Conservation (phyloP, 371 early-diverging fungal species). For the Mortierella sp. region DNA sequence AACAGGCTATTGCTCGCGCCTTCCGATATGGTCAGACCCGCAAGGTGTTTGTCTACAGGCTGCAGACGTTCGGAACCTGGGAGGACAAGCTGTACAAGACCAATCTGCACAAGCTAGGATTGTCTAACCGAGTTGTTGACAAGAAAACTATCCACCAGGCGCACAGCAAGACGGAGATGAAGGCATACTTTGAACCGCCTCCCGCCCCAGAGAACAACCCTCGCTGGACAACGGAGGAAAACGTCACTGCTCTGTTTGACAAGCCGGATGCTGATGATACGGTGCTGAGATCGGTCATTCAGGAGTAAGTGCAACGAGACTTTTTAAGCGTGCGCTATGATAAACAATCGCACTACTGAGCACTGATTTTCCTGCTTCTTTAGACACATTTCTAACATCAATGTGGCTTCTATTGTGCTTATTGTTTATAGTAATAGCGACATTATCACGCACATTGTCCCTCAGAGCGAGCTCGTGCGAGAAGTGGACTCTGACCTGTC, state of each 20-base stretch:
- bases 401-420: background rate
- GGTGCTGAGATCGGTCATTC: conserved; percentile 28
- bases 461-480: conserved; percentile 34
- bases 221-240: conserved; percentile 23
- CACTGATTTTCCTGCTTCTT: background rate
- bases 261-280: conserved; percentile 41
- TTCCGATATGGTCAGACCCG: conserved; percentile 85
- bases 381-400: background rate
- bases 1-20: conserved; percentile 90
- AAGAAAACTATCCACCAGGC: conserved; percentile 64
- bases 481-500: conserved; percentile 52
- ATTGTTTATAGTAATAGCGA: conserved; percentile 26
- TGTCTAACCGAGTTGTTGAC: conserved; percentile 74
- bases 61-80: conserved; percentile 68
- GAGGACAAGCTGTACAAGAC: conserved; percentile 69
- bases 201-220: conserved; percentile 21
- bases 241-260: conserved; percentile 23
- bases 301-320: conserved; percentile 23
- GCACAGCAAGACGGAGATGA: conserved; percentile 60
- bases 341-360: background rate
- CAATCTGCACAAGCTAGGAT: conserved; percentile 67
- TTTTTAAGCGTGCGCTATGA: too few species aligned
- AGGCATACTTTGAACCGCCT: conserved; percentile 64
- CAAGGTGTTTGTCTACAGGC: conserved; percentile 84
- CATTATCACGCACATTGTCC: conserved; percentile 18